Evolutionary conservation across 169 alveolate genomes (phyloP), one percentile per base, ranked within the genome.

Genomic region (Eimeria necatrix): DNA sequence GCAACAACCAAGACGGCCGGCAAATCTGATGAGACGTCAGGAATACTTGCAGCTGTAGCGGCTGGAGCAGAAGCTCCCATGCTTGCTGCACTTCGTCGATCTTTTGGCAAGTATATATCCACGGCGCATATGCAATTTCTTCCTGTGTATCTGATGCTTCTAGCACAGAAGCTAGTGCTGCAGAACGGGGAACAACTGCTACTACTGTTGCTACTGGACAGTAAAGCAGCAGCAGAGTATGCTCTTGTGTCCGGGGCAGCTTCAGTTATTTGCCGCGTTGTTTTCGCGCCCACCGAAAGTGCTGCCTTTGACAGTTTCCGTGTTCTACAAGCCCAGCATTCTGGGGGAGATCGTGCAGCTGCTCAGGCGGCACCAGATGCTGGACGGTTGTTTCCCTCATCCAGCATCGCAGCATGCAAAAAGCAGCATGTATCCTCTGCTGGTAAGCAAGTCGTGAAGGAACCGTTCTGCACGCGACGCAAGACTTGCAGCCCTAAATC

Each of bases 161-260:
- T 81, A 49, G 73, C 74, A 48, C 90, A 81, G 12, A 81, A 81
- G 74, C 22, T 81, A 71, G 52, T 81, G 32, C 56, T 81, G 90
- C 90, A 81, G 73, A 68, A 81, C 14, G 90, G 90, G 74, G 90
- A 81, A 51, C 90, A 81, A 56, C 53, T 81, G 90, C 90, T 81
- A 9, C 41, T 81, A 51, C 22, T 81, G 51, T 53, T 81, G 56
- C 90, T 81, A 24, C 90, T 81, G 90, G 90, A 81, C 52, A 14
- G 56, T 4, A 26, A 12, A 16, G 90, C 90, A 81, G 90, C 74
- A 12, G 74, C 90, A 22, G 90, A 81, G 73, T 81, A 81, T 81
- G 90, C 90, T 16, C 32, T 81, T 24, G 59, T 64, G 51, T 81
- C 90, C 9, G 90, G 90, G 53, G 73, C 90, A 10, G 90, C 90